Conservation (phyloP, 139 green algal genomes). For the Limnomonas spitsbergensis region DNA sequence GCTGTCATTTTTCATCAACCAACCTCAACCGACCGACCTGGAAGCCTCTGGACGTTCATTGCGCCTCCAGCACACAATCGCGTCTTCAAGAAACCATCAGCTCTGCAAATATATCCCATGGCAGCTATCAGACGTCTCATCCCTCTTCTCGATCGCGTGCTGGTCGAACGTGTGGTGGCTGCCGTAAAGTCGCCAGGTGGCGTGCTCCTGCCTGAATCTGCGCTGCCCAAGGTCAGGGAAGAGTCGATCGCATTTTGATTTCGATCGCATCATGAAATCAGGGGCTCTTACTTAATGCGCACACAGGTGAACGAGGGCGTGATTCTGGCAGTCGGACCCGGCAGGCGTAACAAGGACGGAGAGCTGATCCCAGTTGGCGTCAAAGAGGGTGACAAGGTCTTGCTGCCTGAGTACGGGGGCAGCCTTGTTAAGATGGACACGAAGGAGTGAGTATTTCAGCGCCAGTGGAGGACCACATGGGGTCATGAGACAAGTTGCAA, state of each 20-base stretch:
- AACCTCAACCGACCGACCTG: no score
- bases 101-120: no score
- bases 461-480: not conserved
- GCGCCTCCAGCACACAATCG: no score
- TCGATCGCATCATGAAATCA: not conserved
- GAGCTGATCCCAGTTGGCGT: constrained; percentile 76
- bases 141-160: constrained; percentile 70
- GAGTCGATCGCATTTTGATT: no score
- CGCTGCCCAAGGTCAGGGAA: constrained; percentile 66
- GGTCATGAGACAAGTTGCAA: not conserved
- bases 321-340: constrained; percentile 90
- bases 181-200: constrained; percentile 82
- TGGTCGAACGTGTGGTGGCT: constrained; percentile 84
- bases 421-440: constrained; percentile 85
- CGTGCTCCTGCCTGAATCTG: constrained; percentile 89
- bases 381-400: constrained; percentile 91
- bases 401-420: constrained; percentile 96
- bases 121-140: constrained; percentile 48
- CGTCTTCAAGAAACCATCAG: no score
- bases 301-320: constrained; percentile 85
- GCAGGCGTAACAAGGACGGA: constrained; percentile 65
- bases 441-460: constrained; percentile 81
- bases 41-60: no score
- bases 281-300: no score
- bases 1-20: no score